Evolutionary conservation across 495 filamentous ascomycete genomes (phyloP), one percentile per base, ranked within the genome.

Genomic region (Podospora sp.): DNA sequence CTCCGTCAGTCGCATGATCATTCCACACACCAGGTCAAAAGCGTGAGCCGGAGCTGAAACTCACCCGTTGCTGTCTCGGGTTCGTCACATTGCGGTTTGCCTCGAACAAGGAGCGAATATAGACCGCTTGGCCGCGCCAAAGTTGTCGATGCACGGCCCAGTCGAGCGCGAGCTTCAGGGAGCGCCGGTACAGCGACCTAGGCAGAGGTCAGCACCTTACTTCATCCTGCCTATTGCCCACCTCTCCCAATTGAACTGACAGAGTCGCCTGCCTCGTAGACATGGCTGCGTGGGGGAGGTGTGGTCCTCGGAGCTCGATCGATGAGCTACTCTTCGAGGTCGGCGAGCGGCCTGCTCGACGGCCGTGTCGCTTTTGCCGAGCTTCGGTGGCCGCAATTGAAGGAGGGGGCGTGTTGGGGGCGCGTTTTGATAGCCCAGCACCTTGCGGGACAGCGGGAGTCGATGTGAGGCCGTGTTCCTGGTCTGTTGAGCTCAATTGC

Each of bases 51-150:
- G 65, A 29, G 36, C 25, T 21, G 27, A 57, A 21, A 66, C 82
- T 70, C 87, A 96, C 95, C 81, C 91, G 87, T 77, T 94, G 91
- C 79, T 94, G 91, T 72, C 93, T 88, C 65, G 91, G 92, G 75
- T 99, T 93, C 58, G 84, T 87, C 68, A 97, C 84, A 73, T 94
- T 80, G 75, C 88, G 91, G 79, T 99, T 98, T 52, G 92, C 92
- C 72, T 99, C 95, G 75, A 99, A 99, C 12, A 98, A 83, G 20
- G 91, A 92, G 70, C 95, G 90, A 69, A 99, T 95, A 76, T 99
- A 98, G 68, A 97, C 81, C 20, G 96, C 95, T 77, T 97, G 94
- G 62, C 93, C 91, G 68, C 96, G 88, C 94, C 96, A 99, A 69
- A 97, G 78, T 69, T 90, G 85, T 64, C 96, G 88, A 71, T 97